These are phyloP conservation scores for Melastoma malabathricum DNA, from an alignment of 345 rosid genomes.

Conservation along the genomic window DNA sequence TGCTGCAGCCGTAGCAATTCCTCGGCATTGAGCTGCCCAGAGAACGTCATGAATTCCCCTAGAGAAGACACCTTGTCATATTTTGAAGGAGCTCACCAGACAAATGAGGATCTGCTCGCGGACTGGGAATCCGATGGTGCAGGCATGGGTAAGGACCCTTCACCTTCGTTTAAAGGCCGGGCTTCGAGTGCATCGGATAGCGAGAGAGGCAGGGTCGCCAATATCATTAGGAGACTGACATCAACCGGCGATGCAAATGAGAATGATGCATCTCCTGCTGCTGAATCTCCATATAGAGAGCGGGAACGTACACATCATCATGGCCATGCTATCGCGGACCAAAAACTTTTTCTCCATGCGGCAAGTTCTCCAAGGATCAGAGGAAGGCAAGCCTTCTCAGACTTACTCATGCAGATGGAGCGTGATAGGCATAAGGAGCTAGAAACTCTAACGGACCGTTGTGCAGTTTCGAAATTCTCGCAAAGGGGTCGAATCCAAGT, in stretches of 20 bases:
- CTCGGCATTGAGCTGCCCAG: slow-evolving; percentile 6
- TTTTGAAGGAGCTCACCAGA: no score
- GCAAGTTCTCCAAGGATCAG: slow-evolving; percentile 40
- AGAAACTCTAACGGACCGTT: slow-evolving; percentile 26
- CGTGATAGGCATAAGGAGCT: slow-evolving; percentile 49
- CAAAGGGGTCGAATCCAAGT: slow-evolving; percentile 86
- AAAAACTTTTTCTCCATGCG: slow-evolving; percentile 13
- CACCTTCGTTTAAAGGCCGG: no score
- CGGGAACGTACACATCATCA: slow-evolving; percentile 8
- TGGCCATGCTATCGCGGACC: slow-evolving; percentile 9
- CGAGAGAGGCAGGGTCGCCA: slow-evolving; percentile 20
- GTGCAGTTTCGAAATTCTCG: slow-evolving; percentile 45
- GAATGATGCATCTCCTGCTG: slow-evolving; percentile 12
- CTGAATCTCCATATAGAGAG: background rate
- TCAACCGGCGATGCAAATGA: slow-evolving; percentile 9
- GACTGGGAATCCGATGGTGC: no score
- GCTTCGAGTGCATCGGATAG: no score
- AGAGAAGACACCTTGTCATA: no score
- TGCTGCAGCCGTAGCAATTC: slow-evolving; percentile 14
- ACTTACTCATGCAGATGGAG: slow-evolving; percentile 46
- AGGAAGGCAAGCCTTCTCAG: slow-evolving; percentile 73
- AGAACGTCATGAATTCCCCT: no score
- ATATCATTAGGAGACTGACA: slow-evolving; percentile 46
- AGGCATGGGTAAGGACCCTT: no score
- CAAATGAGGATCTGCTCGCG: no score